Base-by-base conservation (phyloP, 345 rosid genomes). In the Eucalyptus marginata region DNA sequence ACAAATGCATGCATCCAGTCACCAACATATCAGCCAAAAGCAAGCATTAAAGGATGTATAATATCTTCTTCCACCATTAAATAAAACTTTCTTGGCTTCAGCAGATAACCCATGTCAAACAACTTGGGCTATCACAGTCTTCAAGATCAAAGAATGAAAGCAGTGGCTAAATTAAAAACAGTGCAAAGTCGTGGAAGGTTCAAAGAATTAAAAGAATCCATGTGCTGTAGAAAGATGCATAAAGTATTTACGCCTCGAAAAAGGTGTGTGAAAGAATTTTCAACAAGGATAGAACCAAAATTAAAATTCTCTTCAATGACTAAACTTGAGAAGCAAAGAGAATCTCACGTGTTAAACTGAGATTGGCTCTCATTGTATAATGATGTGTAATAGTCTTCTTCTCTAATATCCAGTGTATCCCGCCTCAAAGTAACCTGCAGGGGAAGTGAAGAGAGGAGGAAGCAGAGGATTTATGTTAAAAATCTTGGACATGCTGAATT, bases 301-400 rank as follows among this genome's bases (percentile, higher is more conserved):
- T 76, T 20, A 76, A 40, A 76, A 76, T 20, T 40, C 47, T 76
- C 83, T 76, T 76, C 29, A 76, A 11, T 20, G 29, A 76, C 8
- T 40, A 76, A 76, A 76, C 83, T 36, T 40, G 47, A 76, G 83
- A 76, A 76, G 47, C 46, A 76, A 76, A 31, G 46, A 86, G 66
- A 51, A 71, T 71, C 87, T 86, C 62, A 95, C 99, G 99, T 97
- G 91, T 96, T 96, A 91, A 98, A 98, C 91, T 96, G 95, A 84
- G 99, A 92, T 92, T 93, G 98, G 89, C 99, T 97, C 90, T 98
- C 95, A 92, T 93, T 95, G 90, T 97, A 95, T 90, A 97, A 90
- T 49, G 99, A 95, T 88, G 94, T 95, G 86, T 98, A 98, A 90
- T 94, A 97, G 93, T 98, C 99, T 87, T 93, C 93, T 94, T 98